Conservation (phyloP, 1,284 basidiomycete species). For the Austroboletus novae-zelandiae region DNA sequence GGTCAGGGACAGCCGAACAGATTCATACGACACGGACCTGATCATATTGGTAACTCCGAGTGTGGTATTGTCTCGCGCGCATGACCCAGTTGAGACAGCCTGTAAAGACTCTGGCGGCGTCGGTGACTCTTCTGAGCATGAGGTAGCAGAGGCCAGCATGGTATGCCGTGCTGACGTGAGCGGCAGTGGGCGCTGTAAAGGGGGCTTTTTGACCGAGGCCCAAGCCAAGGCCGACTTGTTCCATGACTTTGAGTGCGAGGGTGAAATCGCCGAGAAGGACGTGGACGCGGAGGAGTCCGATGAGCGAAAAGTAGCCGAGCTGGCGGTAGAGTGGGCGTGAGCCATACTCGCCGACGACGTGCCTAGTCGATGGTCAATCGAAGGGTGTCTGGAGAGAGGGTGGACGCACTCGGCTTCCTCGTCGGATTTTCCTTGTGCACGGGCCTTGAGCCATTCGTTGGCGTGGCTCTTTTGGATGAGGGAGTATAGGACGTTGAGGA, state of each 20-base stretch:
- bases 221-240: slow-evolving; percentile 87
- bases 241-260: slow-evolving; percentile 93
- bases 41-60: slow-evolving; percentile 94
- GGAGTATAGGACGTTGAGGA: slow-evolving; percentile 96
- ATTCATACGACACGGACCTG: slow-evolving; percentile 51
- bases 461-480: slow-evolving; percentile 96
- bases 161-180: too few species aligned
- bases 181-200: slow-evolving; percentile 90
- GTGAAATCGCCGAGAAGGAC: slow-evolving; percentile 96
- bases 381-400: not conserved
- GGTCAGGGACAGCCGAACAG: not conserved
- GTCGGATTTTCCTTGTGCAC: slow-evolving; percentile 73
- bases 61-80: slow-evolving; percentile 94
- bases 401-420: slow-evolving; percentile 78
- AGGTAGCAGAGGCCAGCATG: too few species aligned
- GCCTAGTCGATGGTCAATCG: slow-evolving; percentile 42
- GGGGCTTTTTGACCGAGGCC: slow-evolving; percentile 86
- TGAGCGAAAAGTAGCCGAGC: slow-evolving; percentile 97
- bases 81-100: slow-evolving; percentile 92
- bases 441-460: slow-evolving; percentile 89
- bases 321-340: slow-evolving; percentile 87
- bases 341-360: slow-evolving; percentile 91
- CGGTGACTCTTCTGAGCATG: too few species aligned
- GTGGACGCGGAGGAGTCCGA: slow-evolving; percentile 94
- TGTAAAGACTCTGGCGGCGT: slow-evolving; percentile 92